Percentiles rank a stretch among this genome's conserved stretches.
Conservation (phyloP, 345 rosid species). For the Microcos paniculata region DNA sequence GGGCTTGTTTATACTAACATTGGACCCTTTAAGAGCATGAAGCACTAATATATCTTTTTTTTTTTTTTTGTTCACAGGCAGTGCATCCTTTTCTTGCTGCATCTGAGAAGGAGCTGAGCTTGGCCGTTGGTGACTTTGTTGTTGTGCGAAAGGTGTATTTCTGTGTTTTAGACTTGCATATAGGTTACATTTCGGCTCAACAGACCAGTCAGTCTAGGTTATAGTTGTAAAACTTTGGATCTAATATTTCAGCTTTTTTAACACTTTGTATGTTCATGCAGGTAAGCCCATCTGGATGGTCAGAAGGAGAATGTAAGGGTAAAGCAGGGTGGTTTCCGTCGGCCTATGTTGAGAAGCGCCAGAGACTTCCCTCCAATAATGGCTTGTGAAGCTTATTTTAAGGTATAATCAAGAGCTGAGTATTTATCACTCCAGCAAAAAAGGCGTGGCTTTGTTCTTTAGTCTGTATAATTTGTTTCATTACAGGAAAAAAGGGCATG, state of each 20-base stretch:
- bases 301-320: constrained; percentile 96
- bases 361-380: constrained; percentile 65
- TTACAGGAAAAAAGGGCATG: neutral
- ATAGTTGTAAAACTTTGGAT: neutral
- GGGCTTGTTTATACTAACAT: neutral
- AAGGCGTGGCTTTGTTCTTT: neutral
- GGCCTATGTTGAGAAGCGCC: constrained; percentile 82
- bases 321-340: constrained; percentile 96
- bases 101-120: constrained; percentile 88
- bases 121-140: constrained; percentile 77
- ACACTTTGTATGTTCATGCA: constrained; percentile 18
- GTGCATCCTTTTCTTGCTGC: constrained; percentile 65
- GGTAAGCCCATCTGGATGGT: constrained; percentile 89
- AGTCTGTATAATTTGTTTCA: neutral
- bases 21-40: constrained; percentile 5
- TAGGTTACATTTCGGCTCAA: constrained; percentile 8
- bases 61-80: constrained; percentile 49
- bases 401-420: constrained; percentile 4
- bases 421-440: neutral
- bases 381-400: constrained; percentile 42
- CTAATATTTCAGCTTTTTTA: neutral
- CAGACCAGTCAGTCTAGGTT: constrained; percentile 2
- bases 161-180: neutral
- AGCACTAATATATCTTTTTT: constrained; percentile 8
- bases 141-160: constrained; percentile 82